Evolutionary conservation across 768 basidiomycete species (phyloP).

Genomic region (Collybiopsis luxurians): DNA sequence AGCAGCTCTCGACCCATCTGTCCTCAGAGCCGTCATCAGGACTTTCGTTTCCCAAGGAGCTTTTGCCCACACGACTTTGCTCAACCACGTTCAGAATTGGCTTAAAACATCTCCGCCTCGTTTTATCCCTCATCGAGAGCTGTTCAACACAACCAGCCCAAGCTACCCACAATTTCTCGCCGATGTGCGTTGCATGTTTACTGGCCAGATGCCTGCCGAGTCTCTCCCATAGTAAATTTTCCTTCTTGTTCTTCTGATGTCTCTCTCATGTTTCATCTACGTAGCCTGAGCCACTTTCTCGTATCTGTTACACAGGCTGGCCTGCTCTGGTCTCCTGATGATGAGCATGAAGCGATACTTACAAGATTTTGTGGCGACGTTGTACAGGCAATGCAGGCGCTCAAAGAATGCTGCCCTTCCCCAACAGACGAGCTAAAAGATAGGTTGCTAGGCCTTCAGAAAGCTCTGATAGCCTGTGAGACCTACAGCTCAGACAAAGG

Average conservation of each 20-base stretch:
- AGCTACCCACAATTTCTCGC: constrained; percentile 6
- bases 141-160: constrained; percentile 5
- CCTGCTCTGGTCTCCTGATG: constrained; percentile 7
- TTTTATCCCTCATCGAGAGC: constrained; percentile 8
- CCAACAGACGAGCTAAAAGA: constrained; percentile 3
- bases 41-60: constrained; percentile 11
- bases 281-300: constrained; percentile 12
- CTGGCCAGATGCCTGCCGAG: constrained; percentile 11
- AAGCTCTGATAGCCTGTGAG: constrained; percentile 7
- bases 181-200: constrained; percentile 12
- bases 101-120: constrained; percentile 7
- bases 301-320: constrained; percentile 6
- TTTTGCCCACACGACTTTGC: constrained; percentile 8
- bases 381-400: constrained; percentile 15
- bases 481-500: constrained; percentile 4
- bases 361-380: constrained; percentile 10
- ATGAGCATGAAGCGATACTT: constrained; percentile 1
- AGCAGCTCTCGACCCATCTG: constrained; percentile 8
- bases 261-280: background rate
- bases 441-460: constrained; percentile 4
- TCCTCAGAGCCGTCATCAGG: constrained; percentile 13
- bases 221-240: constrained; percentile 12
- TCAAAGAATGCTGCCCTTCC: constrained; percentile 12
- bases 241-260: background rate
- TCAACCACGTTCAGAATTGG: constrained; percentile 12